Percentiles rank a stretch among this genome's conserved stretches.
These are phyloP conservation scores for Andrographis paniculata DNA, from an alignment of 305 asterid genomes.

Conservation along the genomic window DNA sequence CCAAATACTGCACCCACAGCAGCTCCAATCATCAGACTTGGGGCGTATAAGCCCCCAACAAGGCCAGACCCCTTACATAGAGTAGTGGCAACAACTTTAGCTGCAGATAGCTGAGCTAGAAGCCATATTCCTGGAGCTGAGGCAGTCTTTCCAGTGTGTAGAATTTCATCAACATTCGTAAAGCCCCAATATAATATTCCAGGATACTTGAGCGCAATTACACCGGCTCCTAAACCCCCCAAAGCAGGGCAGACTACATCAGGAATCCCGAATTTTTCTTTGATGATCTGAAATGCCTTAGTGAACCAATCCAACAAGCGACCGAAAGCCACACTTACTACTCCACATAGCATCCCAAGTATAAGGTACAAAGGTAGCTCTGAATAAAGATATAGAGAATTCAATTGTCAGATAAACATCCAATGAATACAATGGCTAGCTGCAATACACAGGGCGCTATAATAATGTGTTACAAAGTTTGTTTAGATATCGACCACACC, in stretches of 20 bases:
- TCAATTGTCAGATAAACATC: conserved; percentile 24
- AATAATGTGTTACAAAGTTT: background rate
- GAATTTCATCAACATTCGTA: conserved; percentile 91
- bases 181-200: conserved; percentile 97
- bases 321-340: conserved; percentile 82
- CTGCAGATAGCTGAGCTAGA: conserved; percentile 79
- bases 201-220: conserved; percentile 91
- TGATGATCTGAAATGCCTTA: conserved; percentile 51
- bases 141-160: conserved; percentile 94
- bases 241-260: conserved; percentile 95
- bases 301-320: conserved; percentile 76
- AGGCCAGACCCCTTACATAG: conserved; percentile 93
- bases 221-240: conserved; percentile 97
- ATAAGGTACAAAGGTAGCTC: conserved; percentile 94
- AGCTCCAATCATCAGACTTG: conserved; percentile 98
- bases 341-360: conserved; percentile 95
- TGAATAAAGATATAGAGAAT: conserved; percentile 32
- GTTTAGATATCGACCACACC: conserved; percentile 6
- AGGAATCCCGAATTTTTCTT: conserved; percentile 66
- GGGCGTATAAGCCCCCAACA: conserved; percentile 96
- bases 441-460: conserved; percentile 13
- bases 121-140: conserved; percentile 99
- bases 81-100: conserved; percentile 91
- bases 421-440: conserved; percentile 16
- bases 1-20: conserved; percentile 99